A percentile compares a stretch with the other conserved stretches of the same genome.
Conservation (phyloP, 2,329 filamentous ascomycete species). For the Colletotrichum sp. region DNA sequence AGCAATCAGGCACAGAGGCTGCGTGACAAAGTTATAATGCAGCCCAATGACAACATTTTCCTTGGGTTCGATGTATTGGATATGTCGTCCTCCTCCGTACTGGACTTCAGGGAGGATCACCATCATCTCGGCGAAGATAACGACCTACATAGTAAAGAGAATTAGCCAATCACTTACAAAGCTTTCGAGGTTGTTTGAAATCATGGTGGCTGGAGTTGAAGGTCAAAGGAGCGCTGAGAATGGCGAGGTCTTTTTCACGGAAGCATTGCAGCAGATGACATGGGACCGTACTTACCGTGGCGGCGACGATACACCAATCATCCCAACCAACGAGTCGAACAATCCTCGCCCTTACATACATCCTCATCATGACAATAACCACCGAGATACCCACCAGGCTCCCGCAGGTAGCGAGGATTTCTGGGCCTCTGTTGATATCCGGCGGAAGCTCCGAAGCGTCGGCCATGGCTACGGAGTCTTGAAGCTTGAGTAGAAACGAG, state of each 20-base stretch:
- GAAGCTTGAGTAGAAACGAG: not conserved
- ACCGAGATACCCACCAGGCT: constrained; percentile 27
- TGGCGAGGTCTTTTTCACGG: not conserved
- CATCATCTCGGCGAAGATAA: constrained; percentile 30
- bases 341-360: constrained; percentile 30
- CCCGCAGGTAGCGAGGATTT: constrained; percentile 33
- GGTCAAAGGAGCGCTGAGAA: rapidly evolving
- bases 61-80: constrained; percentile 27
- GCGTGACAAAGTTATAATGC: constrained; percentile 34
- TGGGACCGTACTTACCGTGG: constrained; percentile 25
- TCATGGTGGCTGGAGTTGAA: not conserved
- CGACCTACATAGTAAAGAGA: not conserved
- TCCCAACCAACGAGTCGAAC: constrained; percentile 28
- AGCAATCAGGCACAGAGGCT: constrained; percentile 31
- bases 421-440: constrained; percentile 32
- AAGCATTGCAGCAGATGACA: rapidly evolving
- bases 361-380: constrained; percentile 25
- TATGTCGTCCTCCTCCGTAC: constrained; percentile 29
- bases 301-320: constrained; percentile 30
- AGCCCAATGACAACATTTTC: constrained; percentile 26
- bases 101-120: constrained; percentile 31
- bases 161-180: not conserved
- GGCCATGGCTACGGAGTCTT: not conserved
- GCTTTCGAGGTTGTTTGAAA: rapidly evolving
- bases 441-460: constrained; percentile 12